These are phyloP conservation scores for Trichoderma lentiforme DNA, from an alignment of 2,329 filamentous ascomycete species.

Conservation along the genomic window DNA sequence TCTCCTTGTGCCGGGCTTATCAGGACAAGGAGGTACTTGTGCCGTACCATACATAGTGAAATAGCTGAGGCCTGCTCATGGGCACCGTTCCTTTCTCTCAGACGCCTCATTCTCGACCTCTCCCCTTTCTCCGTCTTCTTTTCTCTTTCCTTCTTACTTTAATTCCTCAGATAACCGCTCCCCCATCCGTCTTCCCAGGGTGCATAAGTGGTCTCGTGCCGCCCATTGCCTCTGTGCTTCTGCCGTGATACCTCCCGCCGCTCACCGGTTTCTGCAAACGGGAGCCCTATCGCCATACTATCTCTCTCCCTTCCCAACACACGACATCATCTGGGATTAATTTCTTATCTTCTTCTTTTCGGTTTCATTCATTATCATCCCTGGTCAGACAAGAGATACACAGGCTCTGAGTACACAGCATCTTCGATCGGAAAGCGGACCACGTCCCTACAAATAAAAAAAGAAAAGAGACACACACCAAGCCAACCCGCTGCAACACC, in stretches of 20 bases:
- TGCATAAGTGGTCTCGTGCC: constrained; percentile 16
- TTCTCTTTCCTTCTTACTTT: not conserved
- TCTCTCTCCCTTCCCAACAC: not conserved
- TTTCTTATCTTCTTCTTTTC: not conserved
- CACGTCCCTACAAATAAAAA: not conserved
- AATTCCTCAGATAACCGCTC: not conserved
- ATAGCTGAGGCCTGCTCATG: not conserved
- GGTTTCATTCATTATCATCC: too few species aligned
- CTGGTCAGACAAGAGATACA: not conserved
- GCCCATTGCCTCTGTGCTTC: not conserved
- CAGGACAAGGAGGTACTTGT: not conserved
- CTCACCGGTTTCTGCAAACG: not conserved
- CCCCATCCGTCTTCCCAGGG: not conserved
- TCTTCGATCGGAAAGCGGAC: not conserved
- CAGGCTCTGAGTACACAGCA: not conserved
- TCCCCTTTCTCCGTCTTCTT: not conserved
- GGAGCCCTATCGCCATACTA: not conserved
- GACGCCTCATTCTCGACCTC: not conserved
- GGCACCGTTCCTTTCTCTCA: not conserved
- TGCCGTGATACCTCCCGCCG: not conserved
- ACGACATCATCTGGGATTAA: not conserved
- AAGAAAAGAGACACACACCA: not conserved
- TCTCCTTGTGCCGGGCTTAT: not conserved
- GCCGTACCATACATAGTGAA: not conserved
- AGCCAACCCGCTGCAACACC: not conserved